Conservation (phyloP, 2,329 filamentous ascomycete species). For the Torrubiella hemipterigena region DNA sequence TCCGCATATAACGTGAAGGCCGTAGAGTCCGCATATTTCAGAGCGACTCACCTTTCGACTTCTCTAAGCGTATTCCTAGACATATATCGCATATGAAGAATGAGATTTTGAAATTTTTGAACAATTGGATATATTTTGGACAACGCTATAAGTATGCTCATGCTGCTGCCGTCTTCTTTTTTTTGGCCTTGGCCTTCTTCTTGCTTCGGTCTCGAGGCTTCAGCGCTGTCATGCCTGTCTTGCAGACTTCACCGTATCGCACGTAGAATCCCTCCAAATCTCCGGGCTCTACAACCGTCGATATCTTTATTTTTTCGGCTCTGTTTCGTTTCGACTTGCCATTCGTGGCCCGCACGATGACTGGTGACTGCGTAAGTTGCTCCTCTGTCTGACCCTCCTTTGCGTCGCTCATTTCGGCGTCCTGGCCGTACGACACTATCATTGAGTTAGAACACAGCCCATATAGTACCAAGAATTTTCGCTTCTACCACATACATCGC, state of each 20-base stretch:
- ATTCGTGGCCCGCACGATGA: constrained; percentile 77
- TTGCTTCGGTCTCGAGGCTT: constrained; percentile 92
- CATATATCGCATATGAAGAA: too few relatives aligned
- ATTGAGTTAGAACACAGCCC: background rate
- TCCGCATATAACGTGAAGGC: too few relatives aligned
- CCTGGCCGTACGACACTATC: constrained; percentile 31
- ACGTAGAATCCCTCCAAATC: constrained; percentile 71
- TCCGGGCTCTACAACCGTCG: constrained; percentile 68
- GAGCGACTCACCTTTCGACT: too few relatives aligned
- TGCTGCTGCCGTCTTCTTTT: constrained; percentile 39
- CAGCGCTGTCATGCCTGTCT: constrained; percentile 73
- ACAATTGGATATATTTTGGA: too few relatives aligned
- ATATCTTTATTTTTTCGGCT: constrained; percentile 57
- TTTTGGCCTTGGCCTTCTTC: constrained; percentile 68
- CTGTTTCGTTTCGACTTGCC: constrained; percentile 53
- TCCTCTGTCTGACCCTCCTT: too few relatives aligned
- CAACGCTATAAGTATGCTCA: too few relatives aligned
- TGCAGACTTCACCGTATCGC: constrained; percentile 83
- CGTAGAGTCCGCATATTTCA: too few relatives aligned
- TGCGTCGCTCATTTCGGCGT: too few relatives aligned
- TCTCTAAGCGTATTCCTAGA: too few relatives aligned
- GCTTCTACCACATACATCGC: constrained; percentile 45
- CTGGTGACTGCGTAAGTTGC: constrained; percentile 53
- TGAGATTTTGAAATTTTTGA: too few relatives aligned
- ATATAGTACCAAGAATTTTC: too few relatives aligned